Evolutionary conservation across 805 yeast genomes (phyloP).

Genomic region (Candida xyloterini): DNA sequence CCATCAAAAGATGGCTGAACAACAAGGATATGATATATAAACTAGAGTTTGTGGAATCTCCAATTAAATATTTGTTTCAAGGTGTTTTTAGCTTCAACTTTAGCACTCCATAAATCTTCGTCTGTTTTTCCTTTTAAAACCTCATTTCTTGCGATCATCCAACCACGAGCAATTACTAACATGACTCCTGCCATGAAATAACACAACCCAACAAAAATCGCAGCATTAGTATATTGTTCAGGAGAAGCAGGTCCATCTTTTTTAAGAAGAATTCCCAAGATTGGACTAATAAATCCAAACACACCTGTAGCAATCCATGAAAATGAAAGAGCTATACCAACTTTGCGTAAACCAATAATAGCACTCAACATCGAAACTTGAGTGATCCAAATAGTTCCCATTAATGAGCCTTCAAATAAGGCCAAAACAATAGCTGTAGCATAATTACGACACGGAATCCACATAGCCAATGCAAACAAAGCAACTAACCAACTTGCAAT

Average conservation of each 20-base stretch:
- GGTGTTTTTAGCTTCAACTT: conserved; percentile 13
- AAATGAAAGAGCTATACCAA: conserved; percentile 47
- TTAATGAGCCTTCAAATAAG: conserved; percentile 49
- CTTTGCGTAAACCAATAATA: conserved; percentile 50
- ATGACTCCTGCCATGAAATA: conserved; percentile 45
- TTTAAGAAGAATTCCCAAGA: conserved; percentile 55
- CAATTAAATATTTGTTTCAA: conserved; percentile 8
- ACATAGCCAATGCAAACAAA: conserved; percentile 45
- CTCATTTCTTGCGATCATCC: conserved; percentile 49
- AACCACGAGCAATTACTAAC: conserved; percentile 49
- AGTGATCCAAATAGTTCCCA: conserved; percentile 63
- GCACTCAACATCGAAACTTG: conserved; percentile 50
- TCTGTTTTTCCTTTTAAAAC: conserved; percentile 16
- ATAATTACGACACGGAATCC: conserved; percentile 56
- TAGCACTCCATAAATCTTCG: conserved; percentile 20
- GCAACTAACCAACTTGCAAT: conserved; percentile 38
- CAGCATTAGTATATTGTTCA: conserved; percentile 48
- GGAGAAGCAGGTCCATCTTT: conserved; percentile 36
- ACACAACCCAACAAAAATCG: conserved; percentile 57
- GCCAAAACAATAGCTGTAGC: conserved; percentile 56
- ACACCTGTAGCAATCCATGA: conserved; percentile 50
- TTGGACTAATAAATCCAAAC: conserved; percentile 55
- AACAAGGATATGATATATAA: conserved; percentile 64
- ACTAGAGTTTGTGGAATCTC: conserved; percentile 15
- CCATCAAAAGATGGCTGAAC: conserved; percentile 68